Percentiles rank a stretch among this genome's conserved stretches.
phyloP scores from a whole-genome alignment of 1,139 yeast species.

The Arxiozyma heterogenica region DNA sequence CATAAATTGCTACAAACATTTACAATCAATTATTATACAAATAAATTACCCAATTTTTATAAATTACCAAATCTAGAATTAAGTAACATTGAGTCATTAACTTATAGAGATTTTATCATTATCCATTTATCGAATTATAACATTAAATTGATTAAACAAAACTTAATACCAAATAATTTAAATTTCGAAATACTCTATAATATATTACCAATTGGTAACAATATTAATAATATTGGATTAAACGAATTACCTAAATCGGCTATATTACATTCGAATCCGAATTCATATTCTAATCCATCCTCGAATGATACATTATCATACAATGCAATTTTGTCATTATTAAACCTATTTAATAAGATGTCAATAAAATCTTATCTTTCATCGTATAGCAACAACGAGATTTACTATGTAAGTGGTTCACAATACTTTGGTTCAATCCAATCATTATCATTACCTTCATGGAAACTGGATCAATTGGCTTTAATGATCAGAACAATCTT shows the following conservation, averaged over 20 bases:
- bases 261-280: constrained; percentile 1
- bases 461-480: constrained; percentile 45
- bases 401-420: constrained; percentile 1
- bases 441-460: constrained; percentile 7
- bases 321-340: constrained; percentile 46
- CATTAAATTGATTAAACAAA: constrained; percentile 31
- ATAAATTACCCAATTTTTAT: constrained; percentile 42
- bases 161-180: constrained; percentile 36
- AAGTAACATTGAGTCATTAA: constrained; percentile 27
- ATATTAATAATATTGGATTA: constrained; percentile 16
- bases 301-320: constrained; percentile 41
- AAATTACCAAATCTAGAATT: constrained; percentile 27
- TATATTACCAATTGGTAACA: constrained; percentile 40
- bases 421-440: constrained; percentile 1
- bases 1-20: constrained; percentile 40
- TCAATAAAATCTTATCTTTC: constrained; percentile 21
- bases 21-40: constrained; percentile 33
- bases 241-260: background rate
- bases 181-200: constrained; percentile 53
- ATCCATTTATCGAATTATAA: constrained; percentile 42
- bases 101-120: constrained; percentile 55
- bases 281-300: background rate
- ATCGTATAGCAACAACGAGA: constrained; percentile 12
- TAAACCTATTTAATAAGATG: constrained; percentile 40
- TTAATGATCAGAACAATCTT: constrained; percentile 46